Base-by-base conservation (phyloP, 2,329 filamentous ascomycete genomes). In the Colletotrichum siamense region DNA sequence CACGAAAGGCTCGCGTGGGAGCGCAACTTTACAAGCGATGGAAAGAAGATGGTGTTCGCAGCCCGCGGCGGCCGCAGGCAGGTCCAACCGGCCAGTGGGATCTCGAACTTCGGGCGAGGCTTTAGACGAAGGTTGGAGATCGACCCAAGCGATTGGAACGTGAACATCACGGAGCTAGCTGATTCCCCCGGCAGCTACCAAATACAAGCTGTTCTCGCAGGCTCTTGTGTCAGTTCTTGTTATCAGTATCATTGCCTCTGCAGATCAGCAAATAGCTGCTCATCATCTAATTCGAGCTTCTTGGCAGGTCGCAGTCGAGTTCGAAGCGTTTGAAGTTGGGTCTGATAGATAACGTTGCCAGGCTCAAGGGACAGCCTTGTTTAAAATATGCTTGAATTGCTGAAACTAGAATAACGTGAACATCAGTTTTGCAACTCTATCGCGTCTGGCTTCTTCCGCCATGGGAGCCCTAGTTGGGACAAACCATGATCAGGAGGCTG, bases 311-410 rank as follows among this genome's bases (percentile, higher is more conserved):
- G 62, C 73, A 72, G n/a, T 34, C 5, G 2, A 49, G 62, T 75
- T 65, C 64, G 69, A n/a, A 3, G 13, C 16, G 28, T 39, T 66
- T 32, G 49, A n/a, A 55, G 52, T 13, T 16, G 65, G 12, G 28
- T 39, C 44, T 30, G 57, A 30, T 39, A 32, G 55, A 67, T 28
- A 44, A 59, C 30, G 55, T 44, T 55, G 30, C 5, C 24, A 36
- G 18, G 3, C 34, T 34, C 69, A 72, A 34, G 73, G 73, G 5
- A 16, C 5, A 66, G 62, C 73, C 73, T 55, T 49, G 62, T 8
- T 44, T 8, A 5, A 52, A n/a, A 62, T 75, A 73, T 75, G 73
- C 73, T 75, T 75, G 73, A 72, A 72, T 62, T 75, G 28, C 28
- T 67, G 69, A 55, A 61, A 63, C 62, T n/a, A 30, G 44, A 15